Conservation (phyloP, 768 basidiomycete genomes). For the Mycena rosella region DNA sequence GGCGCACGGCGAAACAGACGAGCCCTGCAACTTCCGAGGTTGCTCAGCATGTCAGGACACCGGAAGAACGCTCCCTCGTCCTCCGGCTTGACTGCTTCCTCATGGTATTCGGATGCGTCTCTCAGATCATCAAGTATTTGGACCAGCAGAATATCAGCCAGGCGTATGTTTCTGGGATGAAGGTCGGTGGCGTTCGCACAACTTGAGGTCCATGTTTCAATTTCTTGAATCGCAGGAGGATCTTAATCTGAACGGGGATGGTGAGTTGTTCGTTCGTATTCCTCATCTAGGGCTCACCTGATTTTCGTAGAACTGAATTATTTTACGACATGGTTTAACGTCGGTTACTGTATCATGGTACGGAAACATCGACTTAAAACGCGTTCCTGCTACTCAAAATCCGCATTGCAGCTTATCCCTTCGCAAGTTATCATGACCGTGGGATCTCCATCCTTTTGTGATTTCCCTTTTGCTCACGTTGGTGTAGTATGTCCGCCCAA, state of each 20-base stretch:
- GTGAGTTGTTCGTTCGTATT: neutral
- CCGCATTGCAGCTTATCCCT: neutral
- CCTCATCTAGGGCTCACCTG: neutral
- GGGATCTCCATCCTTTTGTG: neutral
- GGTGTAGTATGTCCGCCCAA: slow-evolving; percentile 1
- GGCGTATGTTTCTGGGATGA: slow-evolving; percentile 9
- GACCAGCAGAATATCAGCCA: slow-evolving; percentile 7
- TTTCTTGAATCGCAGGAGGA: neutral
- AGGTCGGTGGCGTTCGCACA: neutral
- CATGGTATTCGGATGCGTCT: slow-evolving; percentile 5
- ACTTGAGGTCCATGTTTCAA: neutral
- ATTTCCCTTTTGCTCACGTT: neutral
- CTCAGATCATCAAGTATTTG: slow-evolving; percentile 5
- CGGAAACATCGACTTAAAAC: neutral
- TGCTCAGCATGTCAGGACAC: slow-evolving; percentile 1
- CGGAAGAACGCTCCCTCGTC: slow-evolving; percentile 3
- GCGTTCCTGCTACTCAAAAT: neutral
- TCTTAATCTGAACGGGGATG: neutral
- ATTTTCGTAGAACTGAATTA: neutral
- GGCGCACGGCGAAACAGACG: neutral
- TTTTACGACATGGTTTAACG: slow-evolving; percentile 3
- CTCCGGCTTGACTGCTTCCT: slow-evolving; percentile 2
- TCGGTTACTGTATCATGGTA: slow-evolving; percentile 6
- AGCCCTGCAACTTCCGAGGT: neutral
- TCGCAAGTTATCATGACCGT: slow-evolving; percentile 6